These are phyloP conservation scores for Sporobolomyces roseus DNA, from an alignment of 768 basidiomycete species.

Conservation along the genomic window DNA sequence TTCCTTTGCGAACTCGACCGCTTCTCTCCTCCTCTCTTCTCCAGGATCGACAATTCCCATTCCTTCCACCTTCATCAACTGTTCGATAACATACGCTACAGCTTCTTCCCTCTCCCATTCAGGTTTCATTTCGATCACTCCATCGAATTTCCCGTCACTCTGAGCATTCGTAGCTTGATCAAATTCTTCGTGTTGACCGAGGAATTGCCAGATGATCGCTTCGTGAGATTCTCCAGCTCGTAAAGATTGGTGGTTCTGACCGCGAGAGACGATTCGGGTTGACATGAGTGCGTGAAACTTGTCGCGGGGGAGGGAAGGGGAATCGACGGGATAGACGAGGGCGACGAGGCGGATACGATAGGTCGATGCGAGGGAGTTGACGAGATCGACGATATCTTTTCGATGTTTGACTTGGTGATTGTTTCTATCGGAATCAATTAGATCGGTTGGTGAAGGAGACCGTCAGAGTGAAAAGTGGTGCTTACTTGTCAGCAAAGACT, in stretches of 20 bases:
- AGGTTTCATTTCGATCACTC: slow-evolving; percentile 63
- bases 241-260: slow-evolving; percentile 77
- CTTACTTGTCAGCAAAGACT: slow-evolving; percentile 89
- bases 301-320: slow-evolving; percentile 54
- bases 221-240: slow-evolving; percentile 68
- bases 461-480: background rate
- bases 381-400: slow-evolving; percentile 61
- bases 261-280: slow-evolving; percentile 68
- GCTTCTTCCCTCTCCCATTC: slow-evolving; percentile 58
- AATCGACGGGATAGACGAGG: slow-evolving; percentile 67
- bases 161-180: slow-evolving; percentile 54
- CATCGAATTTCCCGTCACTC: slow-evolving; percentile 55
- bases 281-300: slow-evolving; percentile 70
- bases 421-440: slow-evolving; percentile 58
- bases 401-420: slow-evolving; percentile 84
- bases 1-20: slow-evolving; percentile 42
- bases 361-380: slow-evolving; percentile 47
- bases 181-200: slow-evolving; percentile 63
- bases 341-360: slow-evolving; percentile 65
- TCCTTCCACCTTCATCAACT: slow-evolving; percentile 58
- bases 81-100: slow-evolving; percentile 61
- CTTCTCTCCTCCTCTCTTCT: slow-evolving; percentile 53
- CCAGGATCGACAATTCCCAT: slow-evolving; percentile 45
- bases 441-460: background rate
- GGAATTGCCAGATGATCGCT: slow-evolving; percentile 74